phyloP scores from a whole-genome alignment of 2,329 filamentous ascomycete genomes.

The Fusarium sp. region DNA sequence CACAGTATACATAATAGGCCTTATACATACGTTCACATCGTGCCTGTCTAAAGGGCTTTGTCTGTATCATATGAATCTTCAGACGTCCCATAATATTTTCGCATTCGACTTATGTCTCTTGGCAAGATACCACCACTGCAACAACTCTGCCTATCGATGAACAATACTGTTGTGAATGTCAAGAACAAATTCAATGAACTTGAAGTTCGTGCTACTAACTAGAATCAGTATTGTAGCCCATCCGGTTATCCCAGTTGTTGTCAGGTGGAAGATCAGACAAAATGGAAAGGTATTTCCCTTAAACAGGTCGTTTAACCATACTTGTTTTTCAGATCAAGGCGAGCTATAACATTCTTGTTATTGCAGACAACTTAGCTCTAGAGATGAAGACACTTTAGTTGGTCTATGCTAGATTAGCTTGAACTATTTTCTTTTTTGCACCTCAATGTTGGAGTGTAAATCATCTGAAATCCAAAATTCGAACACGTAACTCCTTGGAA shows the following conservation, averaged over 20 bases:
- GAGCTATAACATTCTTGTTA: neutral
- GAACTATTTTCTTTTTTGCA: neutral
- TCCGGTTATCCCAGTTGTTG: neutral
- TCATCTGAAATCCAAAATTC: neutral
- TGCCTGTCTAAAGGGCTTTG: neutral
- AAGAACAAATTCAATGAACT: too few species aligned
- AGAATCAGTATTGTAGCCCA: too few species aligned
- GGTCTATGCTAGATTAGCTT: neutral
- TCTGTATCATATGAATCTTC: neutral
- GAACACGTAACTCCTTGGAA: conserved; percentile 5
- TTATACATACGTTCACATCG: neutral
- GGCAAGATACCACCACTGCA: too few species aligned
- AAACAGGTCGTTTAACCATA: neutral
- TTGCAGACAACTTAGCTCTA: neutral
- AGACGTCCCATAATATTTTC: neutral
- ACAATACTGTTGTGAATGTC: too few species aligned
- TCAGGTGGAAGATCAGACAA: neutral
- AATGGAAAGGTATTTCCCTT: neutral
- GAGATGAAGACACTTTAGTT: neutral
- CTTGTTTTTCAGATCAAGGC: neutral
- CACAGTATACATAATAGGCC: neutral
- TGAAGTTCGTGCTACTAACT: too few species aligned
- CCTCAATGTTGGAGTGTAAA: neutral
- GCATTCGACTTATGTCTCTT: too few species aligned
- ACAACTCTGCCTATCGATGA: too few species aligned